phyloP scores from a whole-genome alignment of 2,329 filamentous ascomycete species.

The Clathrospora elynae region DNA sequence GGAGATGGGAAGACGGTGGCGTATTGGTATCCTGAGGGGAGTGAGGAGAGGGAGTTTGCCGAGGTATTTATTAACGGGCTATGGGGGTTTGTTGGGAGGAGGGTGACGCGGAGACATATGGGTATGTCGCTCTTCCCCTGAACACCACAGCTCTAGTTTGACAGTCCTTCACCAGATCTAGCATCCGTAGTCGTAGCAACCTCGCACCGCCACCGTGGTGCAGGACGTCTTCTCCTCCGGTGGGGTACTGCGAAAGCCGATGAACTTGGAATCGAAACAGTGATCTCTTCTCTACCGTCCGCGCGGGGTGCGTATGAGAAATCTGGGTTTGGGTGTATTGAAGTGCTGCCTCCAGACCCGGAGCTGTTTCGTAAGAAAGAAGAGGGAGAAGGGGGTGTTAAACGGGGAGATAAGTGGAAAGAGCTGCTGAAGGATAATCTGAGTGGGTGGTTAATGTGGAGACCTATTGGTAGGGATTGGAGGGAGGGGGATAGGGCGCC shows the following conservation, averaged over 20 bases:
- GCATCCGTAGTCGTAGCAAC: conserved; percentile 27
- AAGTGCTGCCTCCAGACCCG: conserved; percentile 24
- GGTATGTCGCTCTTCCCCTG: conserved; percentile 8
- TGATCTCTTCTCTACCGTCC: conserved; percentile 22
- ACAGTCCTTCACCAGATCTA: conserved; percentile 15
- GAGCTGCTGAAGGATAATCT: conserved; percentile 27
- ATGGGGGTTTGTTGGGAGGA: conserved; percentile 23
- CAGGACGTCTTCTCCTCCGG: conserved; percentile 43
- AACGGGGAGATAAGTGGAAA: conserved; percentile 29
- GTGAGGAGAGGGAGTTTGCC: conserved; percentile 30
- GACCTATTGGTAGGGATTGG: conserved; percentile 28
- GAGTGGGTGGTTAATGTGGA: conserved; percentile 32
- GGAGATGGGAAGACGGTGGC: conserved; percentile 11
- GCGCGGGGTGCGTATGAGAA: conserved; percentile 29
- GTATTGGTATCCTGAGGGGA: conserved; percentile 28
- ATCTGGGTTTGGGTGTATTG: conserved; percentile 26
- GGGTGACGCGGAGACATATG: conserved; percentile 26
- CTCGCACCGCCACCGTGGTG: conserved; percentile 41
- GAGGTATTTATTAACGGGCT: conserved; percentile 34
- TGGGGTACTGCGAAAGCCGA: conserved; percentile 48
- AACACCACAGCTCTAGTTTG: neutral
- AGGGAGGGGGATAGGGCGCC: conserved; percentile 27
- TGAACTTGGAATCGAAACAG: conserved; percentile 34
- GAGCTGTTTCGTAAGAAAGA: no score
- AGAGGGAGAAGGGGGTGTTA: conserved; percentile 9